phyloP scores from a whole-genome alignment of 2,329 filamentous ascomycete species.

The Aspergillus unguis region DNA sequence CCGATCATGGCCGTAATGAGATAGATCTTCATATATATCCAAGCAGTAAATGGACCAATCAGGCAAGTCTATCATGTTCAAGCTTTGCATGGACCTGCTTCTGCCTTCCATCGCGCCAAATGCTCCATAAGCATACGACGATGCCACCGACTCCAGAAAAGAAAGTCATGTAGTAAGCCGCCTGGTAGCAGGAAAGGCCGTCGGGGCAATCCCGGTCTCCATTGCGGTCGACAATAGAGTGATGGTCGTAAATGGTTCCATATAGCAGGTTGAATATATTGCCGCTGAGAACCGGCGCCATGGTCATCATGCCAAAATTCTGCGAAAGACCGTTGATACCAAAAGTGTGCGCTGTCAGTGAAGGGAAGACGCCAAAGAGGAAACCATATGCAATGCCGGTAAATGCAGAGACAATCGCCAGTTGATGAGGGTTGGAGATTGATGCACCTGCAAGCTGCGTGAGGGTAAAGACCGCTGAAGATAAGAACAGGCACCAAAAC shows the following conservation, averaged over 20 bases:
- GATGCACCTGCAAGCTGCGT: slow-evolving; percentile 75
- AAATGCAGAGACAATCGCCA: slow-evolving; percentile 74
- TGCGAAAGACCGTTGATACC: slow-evolving; percentile 84
- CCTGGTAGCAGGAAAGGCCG: slow-evolving; percentile 74
- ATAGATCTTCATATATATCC: too few relatives aligned
- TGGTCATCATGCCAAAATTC: slow-evolving; percentile 95
- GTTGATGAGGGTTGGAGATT: slow-evolving; percentile 71
- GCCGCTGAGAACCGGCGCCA: slow-evolving; percentile 80
- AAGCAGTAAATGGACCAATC: not conserved
- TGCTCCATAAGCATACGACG: slow-evolving; percentile 60
- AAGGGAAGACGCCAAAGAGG: slow-evolving; percentile 89
- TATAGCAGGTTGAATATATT: slow-evolving; percentile 94
- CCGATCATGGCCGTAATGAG: too few relatives aligned
- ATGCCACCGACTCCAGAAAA: slow-evolving; percentile 67
- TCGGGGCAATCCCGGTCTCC: slow-evolving; percentile 73
- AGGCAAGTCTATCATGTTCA: slow-evolving; percentile 34
- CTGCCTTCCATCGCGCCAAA: slow-evolving; percentile 39
- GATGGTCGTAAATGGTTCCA: slow-evolving; percentile 75
- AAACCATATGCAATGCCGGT: slow-evolving; percentile 90
- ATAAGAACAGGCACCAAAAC: slow-evolving; percentile 84
- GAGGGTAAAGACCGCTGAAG: slow-evolving; percentile 70
- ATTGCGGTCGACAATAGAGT: slow-evolving; percentile 65
- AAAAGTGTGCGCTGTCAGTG: slow-evolving; percentile 84
- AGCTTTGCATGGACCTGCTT: slow-evolving; percentile 24
- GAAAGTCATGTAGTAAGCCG: slow-evolving; percentile 77